phyloP scores from a whole-genome alignment of 768 basidiomycete species.

The Dioszegia hungarica region DNA sequence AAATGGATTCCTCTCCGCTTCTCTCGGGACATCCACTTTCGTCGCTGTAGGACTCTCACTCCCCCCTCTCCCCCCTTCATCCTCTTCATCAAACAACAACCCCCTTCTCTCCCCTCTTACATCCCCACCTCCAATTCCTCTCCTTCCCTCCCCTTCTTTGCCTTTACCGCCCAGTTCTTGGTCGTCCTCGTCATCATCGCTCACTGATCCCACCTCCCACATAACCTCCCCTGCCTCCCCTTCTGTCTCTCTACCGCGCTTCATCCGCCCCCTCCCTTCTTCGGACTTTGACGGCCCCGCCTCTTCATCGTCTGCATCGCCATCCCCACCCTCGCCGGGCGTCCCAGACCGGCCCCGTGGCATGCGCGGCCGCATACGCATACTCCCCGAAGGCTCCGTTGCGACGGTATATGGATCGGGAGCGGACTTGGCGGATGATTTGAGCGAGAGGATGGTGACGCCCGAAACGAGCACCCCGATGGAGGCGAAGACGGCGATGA shows the following conservation, averaged over 20 bases:
- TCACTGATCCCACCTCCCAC: constrained; percentile 25
- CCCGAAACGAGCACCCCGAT: constrained; percentile 82
- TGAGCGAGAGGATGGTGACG: constrained; percentile 68
- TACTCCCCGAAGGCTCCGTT: constrained; percentile 15
- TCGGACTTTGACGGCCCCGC: neutral
- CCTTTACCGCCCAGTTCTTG: constrained; percentile 2
- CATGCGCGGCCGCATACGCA: constrained; percentile 20
- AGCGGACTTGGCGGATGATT: constrained; percentile 50
- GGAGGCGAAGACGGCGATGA: constrained; percentile 80
- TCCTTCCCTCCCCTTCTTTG: constrained; percentile 1
- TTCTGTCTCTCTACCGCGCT: neutral
- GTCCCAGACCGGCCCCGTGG: neutral
- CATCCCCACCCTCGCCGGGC: constrained; percentile 8
- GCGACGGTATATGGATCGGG: constrained; percentile 37
- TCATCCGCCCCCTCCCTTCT: constrained; percentile 3
- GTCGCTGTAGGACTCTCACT: neutral
- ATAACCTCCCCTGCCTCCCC: constrained; percentile 10
- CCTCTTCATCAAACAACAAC: constrained; percentile 13
- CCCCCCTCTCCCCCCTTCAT: constrained; percentile 3
- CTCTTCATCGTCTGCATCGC: neutral
- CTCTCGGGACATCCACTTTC: neutral
- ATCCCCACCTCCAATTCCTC: constrained; percentile 10
- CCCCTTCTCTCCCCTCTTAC: constrained; percentile 13
- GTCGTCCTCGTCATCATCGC: constrained; percentile 10
- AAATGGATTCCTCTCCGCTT: constrained; percentile 16